Conservation (phyloP, 352 stramenopile species). For the Phytophthora pinifolia region DNA sequence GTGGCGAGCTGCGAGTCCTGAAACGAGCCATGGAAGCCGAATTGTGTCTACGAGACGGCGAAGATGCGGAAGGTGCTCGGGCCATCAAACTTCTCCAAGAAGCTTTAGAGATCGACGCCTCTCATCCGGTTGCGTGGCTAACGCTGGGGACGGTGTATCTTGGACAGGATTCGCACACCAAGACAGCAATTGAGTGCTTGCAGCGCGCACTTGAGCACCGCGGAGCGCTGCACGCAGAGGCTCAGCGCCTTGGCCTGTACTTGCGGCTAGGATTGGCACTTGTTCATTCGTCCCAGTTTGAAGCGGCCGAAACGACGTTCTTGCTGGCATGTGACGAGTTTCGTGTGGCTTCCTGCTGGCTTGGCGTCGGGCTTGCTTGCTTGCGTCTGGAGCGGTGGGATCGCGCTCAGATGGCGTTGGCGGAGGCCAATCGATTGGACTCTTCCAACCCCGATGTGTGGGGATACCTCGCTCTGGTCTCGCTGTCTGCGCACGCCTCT, state of each 20-base stretch:
- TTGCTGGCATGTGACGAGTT: slow-evolving; percentile 61
- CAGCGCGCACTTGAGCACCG: slow-evolving; percentile 44
- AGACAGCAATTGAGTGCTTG: slow-evolving; percentile 51
- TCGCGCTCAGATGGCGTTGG: slow-evolving; percentile 56
- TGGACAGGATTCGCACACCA: slow-evolving; percentile 40
- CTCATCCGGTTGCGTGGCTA: slow-evolving; percentile 58
- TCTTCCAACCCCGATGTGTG: slow-evolving; percentile 66
- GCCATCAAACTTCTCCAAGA: slow-evolving; percentile 48
- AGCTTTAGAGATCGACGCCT: slow-evolving; percentile 58
- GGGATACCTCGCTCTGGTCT: slow-evolving; percentile 70
- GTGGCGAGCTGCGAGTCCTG: slow-evolving; percentile 45
- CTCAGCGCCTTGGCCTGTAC: slow-evolving; percentile 45
- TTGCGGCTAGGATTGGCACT: slow-evolving; percentile 62
- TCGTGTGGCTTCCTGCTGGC: slow-evolving; percentile 67
- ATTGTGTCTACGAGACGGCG: slow-evolving; percentile 28
- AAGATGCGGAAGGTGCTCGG: slow-evolving; percentile 5
- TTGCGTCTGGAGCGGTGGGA: slow-evolving; percentile 68
- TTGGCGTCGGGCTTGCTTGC: slow-evolving; percentile 72
- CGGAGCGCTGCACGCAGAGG: slow-evolving; percentile 28
- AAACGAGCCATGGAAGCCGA: slow-evolving; percentile 53
- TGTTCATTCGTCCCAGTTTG: slow-evolving; percentile 69
- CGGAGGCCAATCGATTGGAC: slow-evolving; percentile 77
- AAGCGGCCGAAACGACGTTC: slow-evolving; percentile 52
- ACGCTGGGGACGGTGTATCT: slow-evolving; percentile 51
- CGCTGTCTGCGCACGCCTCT: slow-evolving; percentile 33